Evolutionary conservation across 2,329 filamentous ascomycete genomes (phyloP).

Genomic region (Aspergillus sp.): DNA sequence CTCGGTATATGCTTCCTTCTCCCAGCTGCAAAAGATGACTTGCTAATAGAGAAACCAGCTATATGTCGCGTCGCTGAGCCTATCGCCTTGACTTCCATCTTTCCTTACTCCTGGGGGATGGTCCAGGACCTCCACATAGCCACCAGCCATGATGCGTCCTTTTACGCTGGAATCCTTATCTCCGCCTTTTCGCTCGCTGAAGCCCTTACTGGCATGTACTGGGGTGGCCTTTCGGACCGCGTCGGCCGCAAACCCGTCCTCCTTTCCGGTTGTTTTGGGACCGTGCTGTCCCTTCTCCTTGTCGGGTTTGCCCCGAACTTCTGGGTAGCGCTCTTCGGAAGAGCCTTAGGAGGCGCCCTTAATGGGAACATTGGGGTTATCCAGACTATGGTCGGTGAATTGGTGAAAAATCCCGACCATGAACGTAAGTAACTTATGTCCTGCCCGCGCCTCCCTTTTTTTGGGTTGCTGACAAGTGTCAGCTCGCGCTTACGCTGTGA

Average conservation of each 20-base stretch:
- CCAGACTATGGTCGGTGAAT: constrained; percentile 85
- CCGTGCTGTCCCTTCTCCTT: constrained; percentile 71
- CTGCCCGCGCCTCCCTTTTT: neutral
- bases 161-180: constrained; percentile 80
- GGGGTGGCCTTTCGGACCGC: constrained; percentile 74
- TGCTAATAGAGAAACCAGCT: constrained; percentile 45
- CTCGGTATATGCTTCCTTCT: constrained; percentile 54
- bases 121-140: constrained; percentile 69
- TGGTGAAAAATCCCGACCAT: constrained; percentile 74
- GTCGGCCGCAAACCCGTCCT: constrained; percentile 80
- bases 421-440: constrained; percentile 55
- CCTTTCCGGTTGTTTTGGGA: constrained; percentile 70
- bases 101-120: constrained; percentile 81
- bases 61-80: constrained; percentile 89
- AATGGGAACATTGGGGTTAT: constrained; percentile 91
- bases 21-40: neutral
- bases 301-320: constrained; percentile 78
- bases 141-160: constrained; percentile 66
- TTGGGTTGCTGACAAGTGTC: constrained; percentile 6
- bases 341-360: constrained; percentile 69
- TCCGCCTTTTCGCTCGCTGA: constrained; percentile 79
- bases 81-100: constrained; percentile 86
- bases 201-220: constrained; percentile 76
- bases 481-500: constrained; percentile 80
- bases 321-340: constrained; percentile 69